Conservation (phyloP, 2,329 filamentous ascomycete genomes). For the Colletotrichum caudatum region DNA sequence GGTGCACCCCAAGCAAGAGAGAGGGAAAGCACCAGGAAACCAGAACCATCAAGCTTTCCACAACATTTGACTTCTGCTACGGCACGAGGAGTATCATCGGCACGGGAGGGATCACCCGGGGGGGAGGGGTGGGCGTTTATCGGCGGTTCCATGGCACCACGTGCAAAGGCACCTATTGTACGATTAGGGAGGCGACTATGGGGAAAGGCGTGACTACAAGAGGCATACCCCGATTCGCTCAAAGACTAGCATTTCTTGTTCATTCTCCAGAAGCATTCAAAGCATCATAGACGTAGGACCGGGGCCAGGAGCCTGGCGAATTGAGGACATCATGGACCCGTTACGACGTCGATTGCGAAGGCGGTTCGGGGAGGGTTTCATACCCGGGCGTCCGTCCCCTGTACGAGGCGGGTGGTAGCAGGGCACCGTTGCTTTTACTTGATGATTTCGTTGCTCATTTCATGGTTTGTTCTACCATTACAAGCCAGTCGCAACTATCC, state of each 20-base stretch:
- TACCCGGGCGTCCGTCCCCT: neutral
- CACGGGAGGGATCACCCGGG: conserved; percentile 27
- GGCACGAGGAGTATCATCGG: conserved; percentile 36
- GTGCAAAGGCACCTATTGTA: conserved; percentile 37
- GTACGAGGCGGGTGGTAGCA: neutral
- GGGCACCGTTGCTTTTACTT: conserved; percentile 18
- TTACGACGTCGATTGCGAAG: neutral
- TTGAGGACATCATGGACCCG: conserved; percentile 30
- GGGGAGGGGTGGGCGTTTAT: conserved; percentile 29
- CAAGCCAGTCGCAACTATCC: conserved; percentile 44
- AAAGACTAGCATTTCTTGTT: conserved; percentile 24
- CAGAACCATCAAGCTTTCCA: conserved; percentile 27
- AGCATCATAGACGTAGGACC: conserved; percentile 34
- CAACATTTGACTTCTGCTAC: conserved; percentile 34
- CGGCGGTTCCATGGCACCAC: conserved; percentile 34
- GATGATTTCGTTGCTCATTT: conserved; percentile 44
- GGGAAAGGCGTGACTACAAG: conserved; percentile 10
- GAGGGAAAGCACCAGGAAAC: conserved; percentile 29
- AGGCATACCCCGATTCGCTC: conserved; percentile 22
- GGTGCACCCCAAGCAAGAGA: conserved; percentile 25
- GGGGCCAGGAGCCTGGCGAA: conserved; percentile 29
- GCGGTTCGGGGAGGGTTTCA: neutral
- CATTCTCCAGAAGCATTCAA: conserved; percentile 26
- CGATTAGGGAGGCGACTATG: conserved; percentile 29
- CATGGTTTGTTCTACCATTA: conserved; percentile 43